phyloP scores from a whole-genome alignment of 129 eudicot species.

The Gnaphalium uliginosum region DNA sequence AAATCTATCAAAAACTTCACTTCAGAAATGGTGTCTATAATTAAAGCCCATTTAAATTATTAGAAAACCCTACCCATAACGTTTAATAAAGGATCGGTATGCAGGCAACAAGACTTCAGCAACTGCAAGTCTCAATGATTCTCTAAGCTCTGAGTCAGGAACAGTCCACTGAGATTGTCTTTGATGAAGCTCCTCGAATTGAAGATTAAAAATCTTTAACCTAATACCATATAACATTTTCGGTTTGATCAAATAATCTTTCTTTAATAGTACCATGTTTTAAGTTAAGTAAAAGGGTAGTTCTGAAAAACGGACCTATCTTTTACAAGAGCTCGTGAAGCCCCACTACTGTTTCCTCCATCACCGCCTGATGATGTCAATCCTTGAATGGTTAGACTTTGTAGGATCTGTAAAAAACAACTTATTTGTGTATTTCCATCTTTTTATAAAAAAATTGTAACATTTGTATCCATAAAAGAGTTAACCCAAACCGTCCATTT shows the following conservation, averaged over 20 bases:
- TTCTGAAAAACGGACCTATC: conserved; percentile 44
- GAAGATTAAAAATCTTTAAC: conserved; percentile 75
- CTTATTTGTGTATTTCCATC: background rate
- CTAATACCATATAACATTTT: conserved; percentile 38
- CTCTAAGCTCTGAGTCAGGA: conserved; percentile 93
- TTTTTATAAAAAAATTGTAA: no score
- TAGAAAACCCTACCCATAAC: conserved; percentile 50
- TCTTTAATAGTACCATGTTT: background rate
- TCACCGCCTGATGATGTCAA: conserved; percentile 86
- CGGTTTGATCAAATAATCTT: background rate
- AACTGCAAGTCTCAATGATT: conserved; percentile 92
- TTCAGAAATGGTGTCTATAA: background rate
- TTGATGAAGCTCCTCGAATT: conserved; percentile 99
- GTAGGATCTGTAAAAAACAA: conserved; percentile 59
- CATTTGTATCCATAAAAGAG: background rate
- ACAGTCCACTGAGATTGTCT: conserved; percentile 98
- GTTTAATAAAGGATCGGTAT: conserved; percentile 91
- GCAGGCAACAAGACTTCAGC: conserved; percentile 98
- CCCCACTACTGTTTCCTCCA: conserved; percentile 90
- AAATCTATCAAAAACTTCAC: background rate
- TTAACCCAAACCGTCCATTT: background rate
- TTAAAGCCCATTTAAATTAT: background rate
- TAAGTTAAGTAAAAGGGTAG: background rate
- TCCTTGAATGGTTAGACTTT: conserved; percentile 82
- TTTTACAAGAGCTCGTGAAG: conserved; percentile 72